Evolutionary conservation across 116 monocot species (phyloP).

Genomic region (Thalassia testudinum): DNA sequence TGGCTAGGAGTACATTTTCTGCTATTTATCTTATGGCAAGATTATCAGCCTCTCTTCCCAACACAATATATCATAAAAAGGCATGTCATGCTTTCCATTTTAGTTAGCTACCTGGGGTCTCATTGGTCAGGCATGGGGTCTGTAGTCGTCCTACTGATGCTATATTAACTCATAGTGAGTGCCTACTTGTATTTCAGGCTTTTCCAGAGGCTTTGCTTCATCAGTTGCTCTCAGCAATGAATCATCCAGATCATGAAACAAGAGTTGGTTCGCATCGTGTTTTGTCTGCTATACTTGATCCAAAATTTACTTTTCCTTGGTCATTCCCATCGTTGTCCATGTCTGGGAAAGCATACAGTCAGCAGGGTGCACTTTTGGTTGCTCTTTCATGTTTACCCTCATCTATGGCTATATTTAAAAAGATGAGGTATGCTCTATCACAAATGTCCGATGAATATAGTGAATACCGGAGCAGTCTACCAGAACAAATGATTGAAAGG

Average conservation of each 20-base stretch:
- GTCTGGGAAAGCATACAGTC: constrained; percentile 19
- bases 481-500: constrained; percentile 29
- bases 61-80: constrained; percentile 55
- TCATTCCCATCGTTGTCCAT: constrained; percentile 15
- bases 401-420: constrained; percentile 86
- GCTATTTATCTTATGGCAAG: constrained; percentile 47
- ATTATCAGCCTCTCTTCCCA: constrained; percentile 48
- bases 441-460: no score
- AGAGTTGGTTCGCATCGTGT: constrained; percentile 66
- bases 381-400: constrained; percentile 93
- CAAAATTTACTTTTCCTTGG: constrained; percentile 54
- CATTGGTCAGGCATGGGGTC: no score
- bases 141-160: no score
- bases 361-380: constrained; percentile 63
- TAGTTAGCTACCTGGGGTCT: neutral
- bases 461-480: no score
- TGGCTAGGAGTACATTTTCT: constrained; percentile 55
- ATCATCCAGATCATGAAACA: constrained; percentile 71
- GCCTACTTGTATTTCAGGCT: constrained; percentile 24
- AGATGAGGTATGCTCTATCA: constrained; percentile 49
- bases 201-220: constrained; percentile 87
- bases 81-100: constrained; percentile 8
- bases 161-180: no score
- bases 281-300: constrained; percentile 83
- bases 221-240: constrained; percentile 73